Base-by-base conservation (phyloP, 768 basidiomycete genomes). In the Symmetrospora coprosmae region DNA sequence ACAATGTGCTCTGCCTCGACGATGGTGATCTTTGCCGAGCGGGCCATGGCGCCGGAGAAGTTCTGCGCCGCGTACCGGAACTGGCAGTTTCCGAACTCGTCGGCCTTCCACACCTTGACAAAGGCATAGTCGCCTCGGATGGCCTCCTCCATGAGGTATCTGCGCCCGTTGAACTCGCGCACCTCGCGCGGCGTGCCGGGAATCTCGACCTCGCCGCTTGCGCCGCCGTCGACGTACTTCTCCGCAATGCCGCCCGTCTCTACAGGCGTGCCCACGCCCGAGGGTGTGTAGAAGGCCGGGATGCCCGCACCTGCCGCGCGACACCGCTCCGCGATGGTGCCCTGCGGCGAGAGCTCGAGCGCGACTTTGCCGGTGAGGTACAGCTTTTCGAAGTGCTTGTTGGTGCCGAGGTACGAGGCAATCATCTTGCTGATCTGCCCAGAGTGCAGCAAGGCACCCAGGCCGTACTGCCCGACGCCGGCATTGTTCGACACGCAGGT, bases 1-100 rank as follows among this genome's bases (percentile, higher is more conserved):
- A 92, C 87, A 59, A 94, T 89, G 66, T 87, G 75, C 69, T 94
- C 89, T 0, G 89, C 89, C 79, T 94, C 89, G 52, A 94, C 84
- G 62, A 94, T 87, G 6, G 89, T 91, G 50, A 91, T 67, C 67
- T 82, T 86, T 1, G 89, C 89, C 49, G 86, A 86, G 67, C 85
- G 82, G 1, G 85, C 90, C 88, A 92, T 91, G 17, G 80, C 82
- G 2, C 81, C 78, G 68, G 76, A 83, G 73, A 90, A 94, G 72
- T 92, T 91, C 69, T 92, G 84, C 41, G 87, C 8, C 1, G 68
- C 76, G 58, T 67, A 86, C 84, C 87, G 79, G 78, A 94, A 94
- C 39, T 90, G 81, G 66, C 83, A 85, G 72, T 94, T 94, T 1
- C 89, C 89, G 40, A 82, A 79, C 71, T 87, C 87, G 65, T 94